Evolutionary conservation across 345 rosid species (phyloP), one percentile per base, ranked within the genome.

Genomic region (Syzygium grande): DNA sequence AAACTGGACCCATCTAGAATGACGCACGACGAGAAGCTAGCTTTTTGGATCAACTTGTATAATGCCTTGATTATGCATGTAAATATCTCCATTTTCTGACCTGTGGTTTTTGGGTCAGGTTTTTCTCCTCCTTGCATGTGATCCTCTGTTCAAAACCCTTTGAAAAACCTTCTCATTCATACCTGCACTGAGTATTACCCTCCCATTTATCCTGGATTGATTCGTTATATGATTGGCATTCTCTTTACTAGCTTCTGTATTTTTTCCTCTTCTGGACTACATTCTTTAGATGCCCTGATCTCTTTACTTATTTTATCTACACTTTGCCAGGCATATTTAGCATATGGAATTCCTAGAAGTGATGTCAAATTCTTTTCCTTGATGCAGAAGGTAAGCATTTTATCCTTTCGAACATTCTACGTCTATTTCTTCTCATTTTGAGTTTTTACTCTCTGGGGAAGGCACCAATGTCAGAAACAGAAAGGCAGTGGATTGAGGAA

Each of bases 21-120:
- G 90, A 87, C 86, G 59, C 87, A 89, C 88, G 88, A 87, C 34
- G 94, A 95, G 93, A 95, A 94, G 93, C 89, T 95, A 54, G 94
- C 96, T 87, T 95, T 95, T 90, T 95, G 97, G 97, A 92, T 95
- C 91, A 95, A 95, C 84, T 88, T 94, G 88, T 95, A 95, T 78
- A 93, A 95, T 86, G 97, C 97, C 43, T 90, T 95, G 92, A 92
- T 95, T 73, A 92, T 95, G 97, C 97, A 95, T 89, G 97, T 95
- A 92, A 87, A 84, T 87, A 38, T 73, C 83, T 52, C 43, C 59
- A 77, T 89, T 84, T 80, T 88, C 90, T 77, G 34, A n/a, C 68
- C 61, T 54, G 79, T 84, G 86, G 27, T 84, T 30, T 84, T 53
- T 73, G 49, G 49, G 49, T 38, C 49, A 25, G 0, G 25, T 34